Conservation (phyloP, 2,329 filamentous ascomycete genomes). For the Dactylonectria estremocensis region DNA sequence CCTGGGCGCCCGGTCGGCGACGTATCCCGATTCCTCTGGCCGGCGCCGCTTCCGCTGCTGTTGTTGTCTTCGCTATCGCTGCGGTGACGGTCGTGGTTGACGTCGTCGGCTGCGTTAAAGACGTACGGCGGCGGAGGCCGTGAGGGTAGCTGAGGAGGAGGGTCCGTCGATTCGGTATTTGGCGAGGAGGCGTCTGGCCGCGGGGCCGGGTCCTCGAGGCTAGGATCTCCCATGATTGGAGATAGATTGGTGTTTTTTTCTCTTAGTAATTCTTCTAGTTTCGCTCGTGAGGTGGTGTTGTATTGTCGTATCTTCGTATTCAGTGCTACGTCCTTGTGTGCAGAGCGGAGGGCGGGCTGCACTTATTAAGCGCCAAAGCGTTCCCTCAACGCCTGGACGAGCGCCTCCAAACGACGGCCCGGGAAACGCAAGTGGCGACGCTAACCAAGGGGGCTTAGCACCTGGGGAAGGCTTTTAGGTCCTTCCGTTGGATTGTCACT, state of each 20-base stretch:
- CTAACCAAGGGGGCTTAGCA: no score
- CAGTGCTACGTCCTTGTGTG: no score
- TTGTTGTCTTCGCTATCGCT: slow-evolving; percentile 8
- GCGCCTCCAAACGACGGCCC: no score
- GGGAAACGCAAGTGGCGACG: no score
- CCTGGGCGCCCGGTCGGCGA: neutral
- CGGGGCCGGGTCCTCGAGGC: slow-evolving; percentile 28
- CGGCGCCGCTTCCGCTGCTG: neutral
- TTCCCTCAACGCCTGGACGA: no score
- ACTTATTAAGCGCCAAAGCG: no score
- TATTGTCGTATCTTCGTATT: no score
- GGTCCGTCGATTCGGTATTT: neutral
- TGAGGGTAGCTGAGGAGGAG: slow-evolving; percentile 26
- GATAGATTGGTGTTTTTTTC: no score
- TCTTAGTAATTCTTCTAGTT: neutral
- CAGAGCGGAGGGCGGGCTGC: no score
- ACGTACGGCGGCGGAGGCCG: slow-evolving; percentile 28
- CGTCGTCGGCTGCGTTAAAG: slow-evolving; percentile 25
- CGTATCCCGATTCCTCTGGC: neutral
- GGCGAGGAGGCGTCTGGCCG: slow-evolving; percentile 10
- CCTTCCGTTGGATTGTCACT: no score
- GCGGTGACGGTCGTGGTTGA: slow-evolving; percentile 17
- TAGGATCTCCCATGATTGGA: slow-evolving; percentile 35
- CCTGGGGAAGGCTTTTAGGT: no score
- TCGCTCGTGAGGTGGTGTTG: neutral